Evolutionary conservation across 75 land plant genomes (phyloP), one percentile per base, ranked within the genome.

Genomic region (Picea glauca): DNA sequence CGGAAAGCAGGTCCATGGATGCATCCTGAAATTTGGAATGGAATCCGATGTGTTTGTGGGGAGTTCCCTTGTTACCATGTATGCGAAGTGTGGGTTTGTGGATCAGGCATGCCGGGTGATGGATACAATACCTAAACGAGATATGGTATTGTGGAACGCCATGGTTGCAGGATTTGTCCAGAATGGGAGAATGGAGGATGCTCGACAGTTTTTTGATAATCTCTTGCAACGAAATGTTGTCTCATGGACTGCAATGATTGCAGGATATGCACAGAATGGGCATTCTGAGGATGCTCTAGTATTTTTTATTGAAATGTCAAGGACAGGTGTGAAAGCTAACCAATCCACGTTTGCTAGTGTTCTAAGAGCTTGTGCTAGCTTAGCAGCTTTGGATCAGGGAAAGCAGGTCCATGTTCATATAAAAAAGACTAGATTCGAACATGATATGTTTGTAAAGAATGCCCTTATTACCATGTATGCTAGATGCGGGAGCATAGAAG

Each of bases 371-470:
- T 81, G 85, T 77, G 74, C 79, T 13, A 33, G 59, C 40, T 17
- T 77, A 33, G 62, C 43, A 32, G 85, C 82, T 35, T 76, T 84
- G 33, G 60, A 76, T 35, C 79, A 81, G 75, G 85, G 85, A 77
- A 70, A n/a, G 79, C 60, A 84, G 67, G 38, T 84, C 14, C 85
- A 84, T 81, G 50, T 62, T 18, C 21, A 81, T 56, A 74, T 76
- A 57, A 46, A 66, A 17, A 81, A 73, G 38, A 43, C 56, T 68
- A 74, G 64, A 1, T 77, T 76, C 50, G 74, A 73, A 14, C 43
- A 65, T 23, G 79, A 84, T 23, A 63, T n/a, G 43, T 43, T 67
- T 60, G 60, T 84, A 21, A 77, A 63, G 35, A 84, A 83, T 72
- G 57, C 79, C 1, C 83, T 84, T 20, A 81, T 84, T 70, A 68